These are phyloP conservation scores for Pyrrhoderma lamaoense DNA, from an alignment of 1,284 basidiomycete genomes.

Conservation along the genomic window DNA sequence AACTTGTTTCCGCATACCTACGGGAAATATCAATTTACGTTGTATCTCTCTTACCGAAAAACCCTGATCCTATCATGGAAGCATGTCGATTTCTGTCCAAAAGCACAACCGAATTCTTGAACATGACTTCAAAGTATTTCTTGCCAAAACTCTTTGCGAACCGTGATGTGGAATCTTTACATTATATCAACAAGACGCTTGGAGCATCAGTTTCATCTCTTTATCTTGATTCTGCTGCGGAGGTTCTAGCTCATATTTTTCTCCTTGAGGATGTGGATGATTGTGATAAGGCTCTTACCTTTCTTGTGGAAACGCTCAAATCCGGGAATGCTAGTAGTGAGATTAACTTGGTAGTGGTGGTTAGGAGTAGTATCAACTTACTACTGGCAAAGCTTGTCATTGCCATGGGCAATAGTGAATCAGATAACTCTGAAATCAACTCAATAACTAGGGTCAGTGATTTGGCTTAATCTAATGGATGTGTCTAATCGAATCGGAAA, in stretches of 20 bases:
- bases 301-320: slow-evolving; percentile 50
- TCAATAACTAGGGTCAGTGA: too few species aligned
- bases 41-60: slow-evolving; percentile 48
- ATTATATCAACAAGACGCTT: slow-evolving; percentile 39
- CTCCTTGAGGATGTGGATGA: slow-evolving; percentile 46
- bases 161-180: slow-evolving; percentile 41
- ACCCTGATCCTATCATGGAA: slow-evolving; percentile 55
- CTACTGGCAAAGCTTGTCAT: slow-evolving; percentile 72
- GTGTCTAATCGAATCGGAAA: slow-evolving; percentile 24
- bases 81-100: slow-evolving; percentile 56
- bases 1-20: slow-evolving; percentile 64
- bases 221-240: slow-evolving; percentile 52
- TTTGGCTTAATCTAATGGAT: background rate
- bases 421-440: too few species aligned
- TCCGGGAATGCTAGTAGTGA: slow-evolving; percentile 30
- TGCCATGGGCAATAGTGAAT: slow-evolving; percentile 61
- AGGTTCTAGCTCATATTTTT: slow-evolving; percentile 71
- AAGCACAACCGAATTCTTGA: slow-evolving; percentile 56
- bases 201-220: slow-evolving; percentile 43
- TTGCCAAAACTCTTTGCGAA: slow-evolving; percentile 67
- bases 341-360: slow-evolving; percentile 46
- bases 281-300: slow-evolving; percentile 52
- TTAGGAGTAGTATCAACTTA: slow-evolving; percentile 59
- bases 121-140: slow-evolving; percentile 55
- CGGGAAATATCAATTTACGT: slow-evolving; percentile 63